Conservation (phyloP, 192 early-diverging fungal species). For the Coemansia umbellata region DNA sequence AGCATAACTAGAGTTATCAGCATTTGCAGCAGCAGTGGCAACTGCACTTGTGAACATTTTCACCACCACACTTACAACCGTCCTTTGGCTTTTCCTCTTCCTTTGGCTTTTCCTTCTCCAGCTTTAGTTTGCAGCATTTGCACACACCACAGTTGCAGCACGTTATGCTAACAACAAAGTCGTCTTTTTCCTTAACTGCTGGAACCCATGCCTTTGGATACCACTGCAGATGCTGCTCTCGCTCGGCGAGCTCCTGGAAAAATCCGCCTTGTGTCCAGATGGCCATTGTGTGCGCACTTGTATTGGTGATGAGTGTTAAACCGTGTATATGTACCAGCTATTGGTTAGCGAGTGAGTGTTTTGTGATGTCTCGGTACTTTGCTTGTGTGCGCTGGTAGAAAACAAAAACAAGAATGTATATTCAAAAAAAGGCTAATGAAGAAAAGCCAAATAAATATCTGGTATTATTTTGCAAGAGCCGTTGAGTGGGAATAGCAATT, state of each 20-base stretch:
- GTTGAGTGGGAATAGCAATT: too few relatives aligned
- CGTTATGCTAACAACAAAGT: conserved; percentile 31
- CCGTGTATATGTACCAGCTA: too few relatives aligned
- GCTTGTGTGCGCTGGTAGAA: too few relatives aligned
- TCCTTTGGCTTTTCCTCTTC: conserved; percentile 10
- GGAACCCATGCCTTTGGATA: conserved; percentile 50
- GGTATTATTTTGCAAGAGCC: too few relatives aligned
- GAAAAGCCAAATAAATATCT: too few relatives aligned
- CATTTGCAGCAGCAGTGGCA: conserved; percentile 27
- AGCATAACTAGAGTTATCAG: too few relatives aligned
- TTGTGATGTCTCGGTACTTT: too few relatives aligned
- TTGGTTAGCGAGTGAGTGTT: too few relatives aligned
- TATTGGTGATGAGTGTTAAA: too few relatives aligned
- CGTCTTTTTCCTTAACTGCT: conserved; percentile 39
- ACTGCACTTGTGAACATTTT: conserved; percentile 16
- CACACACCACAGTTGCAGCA: conserved; percentile 43
- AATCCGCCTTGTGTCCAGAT: conserved; percentile 52
- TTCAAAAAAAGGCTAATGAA: too few relatives aligned
- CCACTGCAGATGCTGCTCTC: conserved; percentile 53
- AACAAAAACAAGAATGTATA: too few relatives aligned
- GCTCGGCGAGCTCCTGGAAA: conserved; percentile 51
- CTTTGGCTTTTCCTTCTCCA: conserved; percentile 11
- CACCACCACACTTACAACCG: conserved; percentile 20
- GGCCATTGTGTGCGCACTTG: conserved; percentile 17
- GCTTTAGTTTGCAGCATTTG: conserved; percentile 11